A percentile compares a stretch with the other conserved stretches of the same genome.
phyloP scores from a whole-genome alignment of 1,139 yeast genomes.

The Torulaspora globosa region DNA sequence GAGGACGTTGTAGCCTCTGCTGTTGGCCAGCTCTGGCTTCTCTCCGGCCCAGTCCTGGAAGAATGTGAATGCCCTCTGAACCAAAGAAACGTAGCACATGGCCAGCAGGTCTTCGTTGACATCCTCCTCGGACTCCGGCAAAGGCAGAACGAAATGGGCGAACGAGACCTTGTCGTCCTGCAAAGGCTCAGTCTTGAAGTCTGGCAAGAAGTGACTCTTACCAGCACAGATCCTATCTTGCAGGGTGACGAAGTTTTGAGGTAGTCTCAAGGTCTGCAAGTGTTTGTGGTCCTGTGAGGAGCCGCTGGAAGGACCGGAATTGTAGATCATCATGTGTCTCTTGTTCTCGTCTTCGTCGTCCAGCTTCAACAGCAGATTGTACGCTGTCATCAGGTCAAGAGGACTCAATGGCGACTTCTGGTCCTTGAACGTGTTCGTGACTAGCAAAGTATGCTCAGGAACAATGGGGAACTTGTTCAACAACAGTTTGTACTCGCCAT shows the following conservation, averaged over 20 bases:
- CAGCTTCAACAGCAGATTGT: constrained; percentile 46
- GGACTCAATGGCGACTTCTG: constrained; percentile 72
- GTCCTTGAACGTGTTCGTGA: constrained; percentile 67
- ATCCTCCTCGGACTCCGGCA: constrained; percentile 47
- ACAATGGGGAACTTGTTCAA: constrained; percentile 84
- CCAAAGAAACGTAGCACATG: constrained; percentile 61
- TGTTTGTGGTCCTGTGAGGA: constrained; percentile 94
- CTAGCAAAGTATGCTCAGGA: constrained; percentile 69
- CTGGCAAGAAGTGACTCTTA: constrained; percentile 53
- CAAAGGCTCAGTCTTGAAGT: constrained; percentile 52
- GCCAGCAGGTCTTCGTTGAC: constrained; percentile 50
- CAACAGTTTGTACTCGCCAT: constrained; percentile 55
- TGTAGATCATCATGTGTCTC: constrained; percentile 73
- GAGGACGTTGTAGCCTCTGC: constrained; percentile 66
- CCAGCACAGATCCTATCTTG: constrained; percentile 52
- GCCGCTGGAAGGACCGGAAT: constrained; percentile 83
- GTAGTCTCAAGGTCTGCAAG: constrained; percentile 74
- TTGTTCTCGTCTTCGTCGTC: constrained; percentile 35
- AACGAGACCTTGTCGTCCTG: constrained; percentile 62
- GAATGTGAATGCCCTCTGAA: constrained; percentile 66
- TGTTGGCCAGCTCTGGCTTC: constrained; percentile 23
- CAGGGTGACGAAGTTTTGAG: constrained; percentile 54
- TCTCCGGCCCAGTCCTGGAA: constrained; percentile 50
- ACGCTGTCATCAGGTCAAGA: constrained; percentile 58
- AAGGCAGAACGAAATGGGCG: constrained; percentile 73